Evolutionary conservation across 1,139 yeast species (phyloP), one percentile per base, ranked within the genome.

Genomic region (Blastobotrys ciferrii): DNA sequence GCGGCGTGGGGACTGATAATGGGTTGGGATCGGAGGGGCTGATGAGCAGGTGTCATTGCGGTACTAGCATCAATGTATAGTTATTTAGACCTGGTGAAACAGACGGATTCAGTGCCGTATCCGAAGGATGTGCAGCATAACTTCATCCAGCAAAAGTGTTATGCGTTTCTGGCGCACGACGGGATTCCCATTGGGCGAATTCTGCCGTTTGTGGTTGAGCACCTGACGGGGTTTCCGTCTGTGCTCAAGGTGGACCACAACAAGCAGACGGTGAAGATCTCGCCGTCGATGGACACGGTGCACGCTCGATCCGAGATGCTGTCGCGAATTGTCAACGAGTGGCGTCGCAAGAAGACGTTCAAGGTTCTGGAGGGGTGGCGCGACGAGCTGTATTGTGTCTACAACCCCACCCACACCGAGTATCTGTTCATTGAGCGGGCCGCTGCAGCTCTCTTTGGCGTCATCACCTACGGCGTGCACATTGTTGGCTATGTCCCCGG

Each of bases 381-480:
- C 62, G 67, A 86, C 63, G 98, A 92, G 67, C 73, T 80, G 37
- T 92, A 88, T 66, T 75, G 84, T 0, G 80, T 91, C 3, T 87
- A 82, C 67, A 75, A 77, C 51, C 81, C 84, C 0, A 58, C 70
- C 0, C 69, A 69, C 7, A 55, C 52, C 0, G 84, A 87, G 0
- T 92, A 91, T 61, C 66, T 88, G 56, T 69, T 74, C 4, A 66
- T 89, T 2, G 98, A 92, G 64, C 73, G 98, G 42, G 83, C 96
- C 0, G 80, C 88, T 47, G 80, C 95, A 7, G 86, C 87, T 1
- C 66, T 88, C 4, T 64, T 91, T 41, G 98, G 98, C 0, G 84
- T 92, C 14, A 81, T 84, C 0, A 88, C 96, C 47, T 89, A 89
- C 63, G 98, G 98, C 0, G 84, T 84, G 3, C 98, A 92, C 64